Evolutionary conservation across 2,329 filamentous ascomycete species (phyloP).

Genomic region (Westerdykella aurantiaca): DNA sequence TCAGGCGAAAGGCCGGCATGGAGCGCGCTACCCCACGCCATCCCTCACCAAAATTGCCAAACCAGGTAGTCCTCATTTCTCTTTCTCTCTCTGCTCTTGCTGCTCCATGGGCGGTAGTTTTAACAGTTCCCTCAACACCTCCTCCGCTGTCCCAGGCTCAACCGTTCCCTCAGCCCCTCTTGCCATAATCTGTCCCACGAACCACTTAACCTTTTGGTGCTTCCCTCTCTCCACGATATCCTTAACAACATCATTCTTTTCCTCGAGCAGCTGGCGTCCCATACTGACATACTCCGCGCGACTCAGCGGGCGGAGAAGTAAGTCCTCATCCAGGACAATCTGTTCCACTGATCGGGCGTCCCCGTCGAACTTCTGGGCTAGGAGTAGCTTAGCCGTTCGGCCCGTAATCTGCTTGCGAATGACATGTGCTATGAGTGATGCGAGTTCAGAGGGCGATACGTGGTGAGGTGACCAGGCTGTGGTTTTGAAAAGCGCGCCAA

Average conservation of each 20-base stretch:
- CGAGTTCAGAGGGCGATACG: slow-evolving; percentile 38
- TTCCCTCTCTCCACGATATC: slow-evolving; percentile 56
- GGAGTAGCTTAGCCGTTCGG: slow-evolving; percentile 55
- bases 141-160: slow-evolving; percentile 55
- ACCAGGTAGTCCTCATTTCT: too few species aligned
- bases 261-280: slow-evolving; percentile 49
- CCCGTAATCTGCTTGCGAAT: slow-evolving; percentile 45
- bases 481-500: slow-evolving; percentile 44
- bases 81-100: too few species aligned
- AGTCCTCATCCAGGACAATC: slow-evolving; percentile 53
- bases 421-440: slow-evolving; percentile 41
- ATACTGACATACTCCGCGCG: slow-evolving; percentile 51
- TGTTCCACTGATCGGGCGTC: slow-evolving; percentile 45
- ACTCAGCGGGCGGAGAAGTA: slow-evolving; percentile 52
- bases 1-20: too few species aligned
- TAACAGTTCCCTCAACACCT: slow-evolving; percentile 48
- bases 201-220: slow-evolving; percentile 60
- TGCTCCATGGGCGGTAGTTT: slow-evolving; percentile 5
- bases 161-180: slow-evolving; percentile 55
- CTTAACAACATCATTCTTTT: slow-evolving; percentile 53
- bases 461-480: slow-evolving; percentile 39
- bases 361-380: slow-evolving; percentile 51
- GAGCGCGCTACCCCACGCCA: too few species aligned
- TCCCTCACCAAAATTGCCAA: too few species aligned
- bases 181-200: slow-evolving; percentile 64